Evolutionary conservation across 2,329 filamentous ascomycete species (phyloP).

Genomic region (Fusarium sp.): DNA sequence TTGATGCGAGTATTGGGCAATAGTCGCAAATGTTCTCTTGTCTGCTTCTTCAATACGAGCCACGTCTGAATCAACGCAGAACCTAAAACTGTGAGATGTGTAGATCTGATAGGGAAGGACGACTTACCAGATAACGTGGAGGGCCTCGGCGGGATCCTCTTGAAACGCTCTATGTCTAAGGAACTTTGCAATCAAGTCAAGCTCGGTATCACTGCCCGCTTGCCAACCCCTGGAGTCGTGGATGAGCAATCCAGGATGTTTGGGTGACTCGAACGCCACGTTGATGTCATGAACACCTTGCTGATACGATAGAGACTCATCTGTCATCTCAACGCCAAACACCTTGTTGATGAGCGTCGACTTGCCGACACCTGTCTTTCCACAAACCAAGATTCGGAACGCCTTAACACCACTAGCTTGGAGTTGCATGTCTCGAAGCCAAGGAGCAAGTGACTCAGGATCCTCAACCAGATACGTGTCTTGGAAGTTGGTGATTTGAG

Average conservation of each 20-base stretch:
- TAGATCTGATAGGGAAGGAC: fast-evolving
- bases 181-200: constrained; percentile 44
- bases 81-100: constrained; percentile 21
- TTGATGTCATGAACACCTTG: constrained; percentile 45
- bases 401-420: constrained; percentile 42
- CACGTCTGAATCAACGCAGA: constrained; percentile 42
- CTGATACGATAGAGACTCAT: constrained; percentile 38
- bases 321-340: constrained; percentile 43
- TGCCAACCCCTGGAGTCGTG: constrained; percentile 44
- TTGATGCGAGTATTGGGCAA: constrained; percentile 42
- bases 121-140: constrained; percentile 41
- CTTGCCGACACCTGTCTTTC: constrained; percentile 43
- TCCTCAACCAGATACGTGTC: constrained; percentile 26
- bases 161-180: constrained; percentile 42
- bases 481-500: constrained; percentile 37
- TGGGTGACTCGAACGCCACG: constrained; percentile 41
- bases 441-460: constrained; percentile 25
- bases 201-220: constrained; percentile 38
- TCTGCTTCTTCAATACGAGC: constrained; percentile 43
- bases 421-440: constrained; percentile 39
- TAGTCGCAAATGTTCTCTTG: constrained; percentile 43
- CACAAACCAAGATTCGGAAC: constrained; percentile 41
- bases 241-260: constrained; percentile 40
- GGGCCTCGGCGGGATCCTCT: constrained; percentile 39
- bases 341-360: constrained; percentile 46